These are phyloP conservation scores for Glomus cerebriforme DNA, from an alignment of 192 early-diverging fungal species.

Conservation along the genomic window DNA sequence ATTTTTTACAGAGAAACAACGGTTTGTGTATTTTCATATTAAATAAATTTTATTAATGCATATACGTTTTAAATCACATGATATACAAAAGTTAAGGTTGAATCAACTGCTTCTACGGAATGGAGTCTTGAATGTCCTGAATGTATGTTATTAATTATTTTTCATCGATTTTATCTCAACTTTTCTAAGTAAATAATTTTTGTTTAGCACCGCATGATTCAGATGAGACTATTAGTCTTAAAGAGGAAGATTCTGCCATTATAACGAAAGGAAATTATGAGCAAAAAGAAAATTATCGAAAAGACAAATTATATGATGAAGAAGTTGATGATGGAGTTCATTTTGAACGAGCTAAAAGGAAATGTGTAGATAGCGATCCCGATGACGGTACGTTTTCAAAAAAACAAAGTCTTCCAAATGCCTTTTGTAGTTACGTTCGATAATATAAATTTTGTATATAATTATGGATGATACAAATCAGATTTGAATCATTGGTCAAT, in stretches of 20 bases:
- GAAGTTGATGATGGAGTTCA: not conserved
- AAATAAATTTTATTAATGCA: not conserved
- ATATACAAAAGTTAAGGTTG: not conserved
- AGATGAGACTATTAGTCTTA: not conserved
- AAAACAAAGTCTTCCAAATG: not conserved
- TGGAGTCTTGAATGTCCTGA: not conserved
- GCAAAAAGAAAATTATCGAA: not conserved
- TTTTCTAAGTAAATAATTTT: not conserved
- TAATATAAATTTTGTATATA: no score
- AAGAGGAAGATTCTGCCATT: not conserved
- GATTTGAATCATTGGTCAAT: no score
- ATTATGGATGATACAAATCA: no score
- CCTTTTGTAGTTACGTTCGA: not conserved
- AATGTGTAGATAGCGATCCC: not conserved
- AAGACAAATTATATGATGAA: not conserved
- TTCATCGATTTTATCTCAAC: not conserved
- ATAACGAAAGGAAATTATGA: not conserved
- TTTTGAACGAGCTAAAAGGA: not conserved
- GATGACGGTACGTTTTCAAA: not conserved
- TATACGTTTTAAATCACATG: not conserved
- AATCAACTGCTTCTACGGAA: not conserved
- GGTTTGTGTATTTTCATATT: not conserved
- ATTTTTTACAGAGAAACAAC: not conserved
- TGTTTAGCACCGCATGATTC: not conserved
- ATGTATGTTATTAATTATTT: not conserved